A percentile compares a stretch with the other conserved stretches of the same genome.
phyloP scores from a whole-genome alignment of 2,329 filamentous ascomycete species.

The Trichophyton schoenleinii region DNA sequence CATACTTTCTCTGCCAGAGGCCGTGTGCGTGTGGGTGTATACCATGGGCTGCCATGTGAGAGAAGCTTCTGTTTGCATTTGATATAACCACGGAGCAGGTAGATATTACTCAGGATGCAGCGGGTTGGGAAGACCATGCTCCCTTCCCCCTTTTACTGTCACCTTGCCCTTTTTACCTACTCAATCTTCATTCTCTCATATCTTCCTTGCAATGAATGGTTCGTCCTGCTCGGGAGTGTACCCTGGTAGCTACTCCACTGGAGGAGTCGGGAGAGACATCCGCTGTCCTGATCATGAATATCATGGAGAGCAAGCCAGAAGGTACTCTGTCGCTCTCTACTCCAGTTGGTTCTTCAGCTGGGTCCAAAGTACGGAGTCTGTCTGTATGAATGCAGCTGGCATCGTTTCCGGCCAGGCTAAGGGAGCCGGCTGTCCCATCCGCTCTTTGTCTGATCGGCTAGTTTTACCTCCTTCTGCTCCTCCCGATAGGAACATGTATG shows the following conservation, averaged over 20 bases:
- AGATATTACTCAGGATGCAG: too few species aligned
- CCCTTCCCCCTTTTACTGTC: too few species aligned
- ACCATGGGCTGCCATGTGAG: too few species aligned
- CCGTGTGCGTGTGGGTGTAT: neutral
- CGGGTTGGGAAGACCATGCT: too few species aligned
- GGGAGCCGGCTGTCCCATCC: neutral
- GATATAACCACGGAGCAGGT: too few species aligned
- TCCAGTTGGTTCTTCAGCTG: too few species aligned
- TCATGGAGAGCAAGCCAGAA: neutral
- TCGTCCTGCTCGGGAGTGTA: neutral
- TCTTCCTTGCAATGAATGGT: neutral
- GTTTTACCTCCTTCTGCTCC: too few species aligned
- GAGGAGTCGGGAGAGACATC: neutral
- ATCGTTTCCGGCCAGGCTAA: neutral
- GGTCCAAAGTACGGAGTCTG: too few species aligned
- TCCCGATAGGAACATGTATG: too few species aligned
- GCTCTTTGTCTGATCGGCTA: neutral
- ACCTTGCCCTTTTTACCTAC: neutral
- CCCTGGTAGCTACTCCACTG: neutral
- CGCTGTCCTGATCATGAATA: neutral
- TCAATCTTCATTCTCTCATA: neutral
- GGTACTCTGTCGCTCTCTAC: neutral
- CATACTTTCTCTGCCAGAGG: neutral
- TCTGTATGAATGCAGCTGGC: neutral
- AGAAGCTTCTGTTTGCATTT: neutral